Evolutionary conservation across 2,329 filamentous ascomycete genomes (phyloP), one percentile per base, ranked within the genome.

Genomic region (Colletotrichum tabaci): DNA sequence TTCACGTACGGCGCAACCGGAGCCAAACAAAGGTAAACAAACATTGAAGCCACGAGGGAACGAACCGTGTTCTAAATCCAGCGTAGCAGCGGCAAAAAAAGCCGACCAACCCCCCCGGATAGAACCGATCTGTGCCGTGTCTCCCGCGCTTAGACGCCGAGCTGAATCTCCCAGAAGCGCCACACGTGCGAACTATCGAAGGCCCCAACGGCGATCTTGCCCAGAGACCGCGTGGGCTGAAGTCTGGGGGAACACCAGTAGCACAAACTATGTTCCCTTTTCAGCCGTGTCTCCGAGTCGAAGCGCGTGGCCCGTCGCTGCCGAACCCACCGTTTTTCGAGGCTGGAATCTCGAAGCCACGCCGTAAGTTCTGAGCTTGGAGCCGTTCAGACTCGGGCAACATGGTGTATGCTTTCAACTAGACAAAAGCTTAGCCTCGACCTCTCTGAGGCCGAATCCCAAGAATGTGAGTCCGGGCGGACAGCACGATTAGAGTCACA

Each of bases 161-260:
- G 61, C 61, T 63, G 61, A 63, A 35, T 2, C 42, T 18, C 21
- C n/a, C 2, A 49, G 16, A 26, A 13, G 21, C 46, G 60, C 60
- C 60, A 62, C 49, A 35, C n/a, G 21, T n/a, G 23, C 4, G 12
- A 21, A 49, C 61, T 35, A 62, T 30, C 18, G 46, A 35, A 18
- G 26, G 23, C 49, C 23, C 35, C 23, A 35, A 53, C n/a, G 16
- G 49, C 38, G 23, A 63, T 55, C 49, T 3, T 23, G 13, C 7
- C 53, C n/a, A n/a, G 56, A 3, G 40, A 21, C 16, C 5, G 2
- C 44, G 8, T 10, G 21, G 2, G 12, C 12, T n/a, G 9, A n/a
- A 26, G n/a, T 30, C 30, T 30, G 30, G 30, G 30, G 30, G 30
- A 4, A 9, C 30, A 30, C 3, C 2, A 42, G 4, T 42, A 13